Evolutionary conservation across 176 grass and related monocot species (phyloP).

Genomic region (Hyparrhenia diplandra): DNA sequence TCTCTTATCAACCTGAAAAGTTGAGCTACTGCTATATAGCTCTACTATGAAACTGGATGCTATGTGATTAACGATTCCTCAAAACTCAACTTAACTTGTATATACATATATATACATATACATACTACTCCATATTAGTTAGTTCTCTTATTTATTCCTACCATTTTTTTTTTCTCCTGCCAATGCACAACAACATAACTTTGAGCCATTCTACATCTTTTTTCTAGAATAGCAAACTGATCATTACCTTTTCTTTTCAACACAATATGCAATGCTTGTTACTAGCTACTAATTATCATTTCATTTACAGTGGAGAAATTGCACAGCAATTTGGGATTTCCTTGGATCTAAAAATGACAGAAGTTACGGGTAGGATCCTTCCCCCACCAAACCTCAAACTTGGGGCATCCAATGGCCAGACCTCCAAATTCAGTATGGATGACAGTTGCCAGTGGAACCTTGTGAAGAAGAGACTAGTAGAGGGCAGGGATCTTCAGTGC

Average conservation of each 20-base stretch:
- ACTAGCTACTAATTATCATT: conserved; percentile 17
- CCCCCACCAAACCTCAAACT: conserved; percentile 43
- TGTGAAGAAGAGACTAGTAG: conserved; percentile 21
- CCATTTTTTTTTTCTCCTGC: conserved; percentile 13
- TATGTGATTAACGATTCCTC: neutral
- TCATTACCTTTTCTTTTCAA: neutral
- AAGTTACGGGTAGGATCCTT: conserved; percentile 50
- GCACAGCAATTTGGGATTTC: conserved; percentile 43
- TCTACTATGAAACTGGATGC: neutral
- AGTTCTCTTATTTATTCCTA: neutral
- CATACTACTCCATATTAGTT: neutral
- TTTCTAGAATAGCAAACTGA: neutral
- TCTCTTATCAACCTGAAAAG: neutral
- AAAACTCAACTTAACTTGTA: neutral
- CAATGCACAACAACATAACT: neutral
- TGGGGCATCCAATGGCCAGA: conserved; percentile 4
- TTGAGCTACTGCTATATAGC: neutral
- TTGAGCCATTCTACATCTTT: neutral
- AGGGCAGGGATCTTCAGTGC: conserved; percentile 32
- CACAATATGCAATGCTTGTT: neutral
- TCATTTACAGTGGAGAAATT: conserved; percentile 50
- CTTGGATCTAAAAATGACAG: conserved; percentile 43
- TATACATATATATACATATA: neutral
- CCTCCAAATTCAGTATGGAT: conserved; percentile 16
- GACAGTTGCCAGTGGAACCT: conserved; percentile 55